Base-by-base conservation (phyloP, 2,329 filamentous ascomycete genomes). In the Beauveria sp. region DNA sequence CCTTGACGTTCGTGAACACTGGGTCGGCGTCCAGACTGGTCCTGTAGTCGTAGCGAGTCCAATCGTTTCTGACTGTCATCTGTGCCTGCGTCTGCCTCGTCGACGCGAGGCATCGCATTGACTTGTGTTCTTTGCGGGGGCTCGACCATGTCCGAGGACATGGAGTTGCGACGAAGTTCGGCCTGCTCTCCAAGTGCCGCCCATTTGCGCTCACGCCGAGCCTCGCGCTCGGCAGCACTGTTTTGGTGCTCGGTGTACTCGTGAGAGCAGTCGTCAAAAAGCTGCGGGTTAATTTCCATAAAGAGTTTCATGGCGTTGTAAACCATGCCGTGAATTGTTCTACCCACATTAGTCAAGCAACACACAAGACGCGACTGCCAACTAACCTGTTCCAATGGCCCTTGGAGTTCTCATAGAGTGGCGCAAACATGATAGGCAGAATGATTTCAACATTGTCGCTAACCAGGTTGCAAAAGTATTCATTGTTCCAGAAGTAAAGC, bases 301-400 rank as follows among this genome's bases (percentile, higher is more conserved):
- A 99, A 99, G 43, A 99, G 84, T 75, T 99, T 99, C 95, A 99
- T 98, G 62, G 95, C 95, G 71, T 98, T 99, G 75, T 98, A 98
- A 12, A 99, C 95, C 93, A 99, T 98, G 73, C 95, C 95, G 72
- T 99, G 95, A 67, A 99, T 99, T 8, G 95, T 99, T 70, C 95
- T 98, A 66, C 2, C 8, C 55, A 16, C 26, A 65, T 80, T 69
- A 80, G 76, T 60, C 55, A 63, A 45, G 8, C n/a, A 12, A 24
- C 6, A 45, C n/a, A 14, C n/a, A 22, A 46, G 12, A 31, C 31
- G 1, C 8, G 24, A 24, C 16, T 8, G 24, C 9, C 16, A 31
- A 71, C 84, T 71, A 82, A 96, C 93, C 93, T 85, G 73, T 99
- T 99, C 95, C 95, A 99, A 73, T 99, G 95, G 12, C 93, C 93